phyloP scores from a whole-genome alignment of 352 stramenopile genomes.

The Saprolegnia diclina region DNA sequence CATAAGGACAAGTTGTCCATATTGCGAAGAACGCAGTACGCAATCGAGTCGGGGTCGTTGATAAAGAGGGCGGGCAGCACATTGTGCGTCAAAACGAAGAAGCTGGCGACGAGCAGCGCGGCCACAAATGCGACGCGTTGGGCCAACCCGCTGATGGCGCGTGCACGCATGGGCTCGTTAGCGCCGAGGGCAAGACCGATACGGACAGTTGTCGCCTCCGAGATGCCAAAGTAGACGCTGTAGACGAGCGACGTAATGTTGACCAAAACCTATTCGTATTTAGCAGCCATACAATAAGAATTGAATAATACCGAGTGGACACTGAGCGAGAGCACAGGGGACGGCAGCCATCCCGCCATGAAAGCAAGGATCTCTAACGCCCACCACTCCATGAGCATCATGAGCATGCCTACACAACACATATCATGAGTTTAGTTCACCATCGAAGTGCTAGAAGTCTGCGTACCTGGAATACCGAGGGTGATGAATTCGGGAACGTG shows the following conservation, averaged over 20 bases:
- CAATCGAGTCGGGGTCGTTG: conserved; percentile 51
- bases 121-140: conserved; percentile 35
- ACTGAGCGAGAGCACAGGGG: conserved; percentile 59
- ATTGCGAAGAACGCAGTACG: conserved; percentile 36
- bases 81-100: conserved; percentile 32
- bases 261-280: conserved; percentile 42
- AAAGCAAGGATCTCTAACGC: conserved; percentile 76
- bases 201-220: conserved; percentile 51
- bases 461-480: conserved; percentile 47
- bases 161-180: conserved; percentile 39
- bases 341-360: conserved; percentile 54
- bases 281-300: conserved; percentile 10
- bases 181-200: conserved; percentile 55
- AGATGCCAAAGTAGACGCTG: conserved; percentile 53
- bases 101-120: conserved; percentile 30
- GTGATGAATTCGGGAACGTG: conserved; percentile 27
- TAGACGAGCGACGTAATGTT: conserved; percentile 56
- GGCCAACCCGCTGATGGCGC: conserved; percentile 42
- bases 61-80: conserved; percentile 61
- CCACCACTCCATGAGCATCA: conserved; percentile 74
- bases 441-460: too few species aligned
- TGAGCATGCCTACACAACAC: conserved; percentile 49
- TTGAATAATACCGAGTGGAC: conserved; percentile 69
- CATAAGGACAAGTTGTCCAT: not conserved
- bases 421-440: too few species aligned